Evolutionary conservation across 2,329 filamentous ascomycete genomes (phyloP), one percentile per base, ranked within the genome.

Genomic region (Talaromyces sp.): DNA sequence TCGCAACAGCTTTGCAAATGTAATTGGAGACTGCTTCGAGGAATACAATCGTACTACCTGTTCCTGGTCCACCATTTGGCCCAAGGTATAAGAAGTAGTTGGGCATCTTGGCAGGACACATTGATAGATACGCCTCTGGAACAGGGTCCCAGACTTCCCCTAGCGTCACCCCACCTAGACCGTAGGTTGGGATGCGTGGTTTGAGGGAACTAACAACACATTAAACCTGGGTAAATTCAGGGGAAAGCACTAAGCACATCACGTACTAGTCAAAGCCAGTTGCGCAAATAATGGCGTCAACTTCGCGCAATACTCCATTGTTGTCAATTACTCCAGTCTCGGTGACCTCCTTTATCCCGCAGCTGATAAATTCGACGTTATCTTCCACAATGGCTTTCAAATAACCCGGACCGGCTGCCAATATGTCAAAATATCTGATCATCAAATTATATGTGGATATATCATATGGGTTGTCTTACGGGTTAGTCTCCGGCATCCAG

Each of bases 181-280:
- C 56, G 8, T 31, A 31, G 1, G 51, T 33, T 47, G 56, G 56
- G 4, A 58, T 50, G 28, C 56, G 56, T 14, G 56, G 56, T 8
- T 27, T 16, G 51, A 33, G 51, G 16, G 56, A 34, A 34, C 33
- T 34, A 14, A 34, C 33, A 4, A 12, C 33, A 34, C 12, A 34
- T 34, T 34, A 34, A 8, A 34, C 4, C 10, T 34, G 9, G 33
- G 7, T 34, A 34, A 12, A 34, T 34, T 12, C 33, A 34, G 12
- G 7, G 23, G 12, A 14, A 8, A 34, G 4, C 7, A 12, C 33
- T 12, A 12, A 12, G 33, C 12, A 34, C 4, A 0, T 3, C 33
- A 34, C 33, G 9, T 14, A 34, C 33, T 34, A 34, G 33, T 76
- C 71, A 64, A 78, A 79, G 27, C 76, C 77, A 2, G 77, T 79